Conservation (phyloP, 73 alveolate species). For the Paramecium sonneborni region DNA sequence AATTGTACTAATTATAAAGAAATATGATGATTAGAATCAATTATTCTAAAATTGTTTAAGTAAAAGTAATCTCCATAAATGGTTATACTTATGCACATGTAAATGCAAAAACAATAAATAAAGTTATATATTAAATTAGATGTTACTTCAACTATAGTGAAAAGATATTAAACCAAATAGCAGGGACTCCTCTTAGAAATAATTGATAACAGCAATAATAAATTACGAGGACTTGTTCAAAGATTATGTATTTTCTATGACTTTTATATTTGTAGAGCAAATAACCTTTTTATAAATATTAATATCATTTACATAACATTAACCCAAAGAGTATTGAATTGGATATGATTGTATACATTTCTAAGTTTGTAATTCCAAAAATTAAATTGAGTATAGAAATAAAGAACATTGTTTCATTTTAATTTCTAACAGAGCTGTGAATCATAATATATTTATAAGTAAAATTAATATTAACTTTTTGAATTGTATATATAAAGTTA, state of each 20-base stretch:
- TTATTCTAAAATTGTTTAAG: neutral
- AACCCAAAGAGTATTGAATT: neutral
- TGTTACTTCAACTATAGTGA: neutral
- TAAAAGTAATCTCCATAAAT: neutral
- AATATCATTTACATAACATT: neutral
- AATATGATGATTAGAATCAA: neutral
- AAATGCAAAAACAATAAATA: neutral
- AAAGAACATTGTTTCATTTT: conserved; percentile 1
- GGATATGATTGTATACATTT: neutral
- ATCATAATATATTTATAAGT: neutral
- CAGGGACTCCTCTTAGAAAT: neutral
- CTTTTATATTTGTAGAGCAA: neutral
- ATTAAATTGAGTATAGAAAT: neutral
- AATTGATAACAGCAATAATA: neutral
- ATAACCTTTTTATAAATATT: neutral
- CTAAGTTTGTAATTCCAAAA: neutral
- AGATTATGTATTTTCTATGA: neutral
- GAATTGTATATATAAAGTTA: no score
- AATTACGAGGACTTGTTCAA: neutral
- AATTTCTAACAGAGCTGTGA: neutral
- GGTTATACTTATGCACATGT: neutral
- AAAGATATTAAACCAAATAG: neutral
- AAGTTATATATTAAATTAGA: neutral
- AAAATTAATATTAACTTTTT: neutral
- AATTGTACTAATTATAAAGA: neutral